Percentiles rank a stretch among this genome's conserved stretches.
phyloP scores from a whole-genome alignment of 768 basidiomycete genomes.

The Tubosaeta sp. region DNA sequence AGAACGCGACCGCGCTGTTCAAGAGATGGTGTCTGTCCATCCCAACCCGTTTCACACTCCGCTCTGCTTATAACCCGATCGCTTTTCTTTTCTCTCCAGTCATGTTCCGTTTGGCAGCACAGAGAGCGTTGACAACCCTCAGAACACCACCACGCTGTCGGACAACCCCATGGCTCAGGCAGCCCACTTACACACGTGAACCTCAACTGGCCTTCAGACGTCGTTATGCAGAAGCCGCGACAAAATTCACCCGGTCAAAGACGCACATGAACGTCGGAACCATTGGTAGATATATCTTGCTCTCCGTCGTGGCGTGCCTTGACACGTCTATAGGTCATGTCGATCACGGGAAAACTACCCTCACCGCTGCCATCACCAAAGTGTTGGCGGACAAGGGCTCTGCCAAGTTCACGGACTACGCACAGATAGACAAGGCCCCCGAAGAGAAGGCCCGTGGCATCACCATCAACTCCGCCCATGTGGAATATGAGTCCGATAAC shows the following conservation, averaged over 20 bases:
- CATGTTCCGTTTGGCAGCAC: conserved; percentile 32
- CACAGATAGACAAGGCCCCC: conserved; percentile 97
- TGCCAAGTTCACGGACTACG: conserved; percentile 89
- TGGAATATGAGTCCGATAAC: conserved; percentile 90
- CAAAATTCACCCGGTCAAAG: conserved; percentile 67
- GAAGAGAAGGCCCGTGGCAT: conserved; percentile 99
- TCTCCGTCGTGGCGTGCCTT: conserved; percentile 11
- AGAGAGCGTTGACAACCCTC: conserved; percentile 2
- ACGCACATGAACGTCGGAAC: conserved; percentile 96
- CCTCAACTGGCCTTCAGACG: conserved; percentile 30
- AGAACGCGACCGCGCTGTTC: conserved; percentile 78
- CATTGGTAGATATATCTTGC: conserved; percentile 50
- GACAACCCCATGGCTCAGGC: not conserved
- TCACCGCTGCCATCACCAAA: conserved; percentile 95
- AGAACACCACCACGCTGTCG: conserved; percentile 14
- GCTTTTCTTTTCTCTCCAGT: not conserved
- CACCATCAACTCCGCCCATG: conserved; percentile 97
- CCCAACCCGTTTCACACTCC: conserved; percentile 25
- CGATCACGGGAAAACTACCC: conserved; percentile 97
- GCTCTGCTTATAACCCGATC: conserved; percentile 3
- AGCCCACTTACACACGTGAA: not conserved
- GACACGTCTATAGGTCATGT: conserved; percentile 62
- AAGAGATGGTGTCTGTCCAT: conserved; percentile 70
- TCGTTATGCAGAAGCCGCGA: conserved; percentile 66
- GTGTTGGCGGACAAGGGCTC: conserved; percentile 75